Percentiles rank a stretch among this genome's conserved stretches.
Evolutionary conservation across 2,329 filamentous ascomycete genomes (phyloP).

Genomic region (Fusarium sororula): DNA sequence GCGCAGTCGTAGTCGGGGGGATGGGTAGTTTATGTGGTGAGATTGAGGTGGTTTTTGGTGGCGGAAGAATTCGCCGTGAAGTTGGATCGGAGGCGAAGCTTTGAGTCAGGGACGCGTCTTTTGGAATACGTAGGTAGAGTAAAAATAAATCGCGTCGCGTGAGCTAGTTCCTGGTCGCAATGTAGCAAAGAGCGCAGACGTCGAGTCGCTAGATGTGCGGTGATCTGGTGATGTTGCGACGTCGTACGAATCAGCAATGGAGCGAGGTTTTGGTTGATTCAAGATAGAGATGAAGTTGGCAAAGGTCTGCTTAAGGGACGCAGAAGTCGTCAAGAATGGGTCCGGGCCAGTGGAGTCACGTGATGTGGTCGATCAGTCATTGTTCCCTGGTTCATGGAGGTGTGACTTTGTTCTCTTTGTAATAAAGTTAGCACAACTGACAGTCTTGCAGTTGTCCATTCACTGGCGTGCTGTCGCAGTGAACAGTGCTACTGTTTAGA

Average conservation of each 20-base stretch:
- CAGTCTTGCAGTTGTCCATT: neutral
- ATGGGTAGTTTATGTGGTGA: neutral
- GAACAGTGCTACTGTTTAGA: neutral
- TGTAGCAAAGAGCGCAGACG: slow-evolving; percentile 3
- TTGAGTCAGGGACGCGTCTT: slow-evolving; percentile 38
- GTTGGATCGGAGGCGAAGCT: slow-evolving; percentile 25
- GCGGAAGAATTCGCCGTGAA: slow-evolving; percentile 35
- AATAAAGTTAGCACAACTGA: neutral
- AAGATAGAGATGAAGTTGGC: slow-evolving; percentile 37
- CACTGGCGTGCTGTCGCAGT: neutral
- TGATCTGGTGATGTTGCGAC: slow-evolving; percentile 25
- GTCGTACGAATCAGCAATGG: slow-evolving; percentile 28
- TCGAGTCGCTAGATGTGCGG: slow-evolving; percentile 20
- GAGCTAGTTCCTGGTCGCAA: slow-evolving; percentile 28
- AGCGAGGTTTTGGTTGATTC: slow-evolving; percentile 38
- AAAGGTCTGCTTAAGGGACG: slow-evolving; percentile 41
- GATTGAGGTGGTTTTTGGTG: slow-evolving; percentile 22
- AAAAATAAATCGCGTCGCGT: slow-evolving; percentile 42
- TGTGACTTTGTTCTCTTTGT: slow-evolving; percentile 12
- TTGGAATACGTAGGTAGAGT: neutral
- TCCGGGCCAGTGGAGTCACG: slow-evolving; percentile 37
- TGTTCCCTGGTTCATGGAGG: slow-evolving; percentile 6
- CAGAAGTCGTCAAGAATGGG: slow-evolving; percentile 44
- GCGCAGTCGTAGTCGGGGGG: slow-evolving; percentile 11
- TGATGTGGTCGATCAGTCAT: slow-evolving; percentile 29